Evolutionary conservation across 2,329 filamentous ascomycete species (phyloP).

Genomic region (Aspergillus sp.): DNA sequence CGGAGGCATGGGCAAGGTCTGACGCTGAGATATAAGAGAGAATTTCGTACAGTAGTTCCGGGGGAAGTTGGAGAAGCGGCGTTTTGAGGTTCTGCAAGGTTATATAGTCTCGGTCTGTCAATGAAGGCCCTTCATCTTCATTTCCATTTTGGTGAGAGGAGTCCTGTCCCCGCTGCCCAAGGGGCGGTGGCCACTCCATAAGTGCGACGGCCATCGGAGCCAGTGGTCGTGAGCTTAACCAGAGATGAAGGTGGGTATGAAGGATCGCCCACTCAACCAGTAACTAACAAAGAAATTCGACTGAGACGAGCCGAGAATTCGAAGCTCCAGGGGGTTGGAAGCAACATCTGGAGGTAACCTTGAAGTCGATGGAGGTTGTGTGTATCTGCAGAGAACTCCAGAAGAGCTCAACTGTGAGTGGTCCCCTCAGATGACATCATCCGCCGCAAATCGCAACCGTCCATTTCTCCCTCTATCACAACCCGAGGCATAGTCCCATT

Average conservation of each 20-base stretch:
- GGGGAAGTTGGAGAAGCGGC: constrained; percentile 56
- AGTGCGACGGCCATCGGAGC: constrained; percentile 12
- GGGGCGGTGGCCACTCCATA: constrained; percentile 9
- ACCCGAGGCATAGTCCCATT: neutral
- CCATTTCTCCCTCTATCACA: neutral
- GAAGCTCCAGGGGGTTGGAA: neutral
- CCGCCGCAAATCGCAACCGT: neutral
- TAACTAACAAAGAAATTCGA: neutral
- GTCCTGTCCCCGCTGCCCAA: constrained; percentile 9
- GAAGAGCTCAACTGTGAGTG: constrained; percentile 4
- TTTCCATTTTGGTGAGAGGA: neutral
- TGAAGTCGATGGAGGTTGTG: neutral
- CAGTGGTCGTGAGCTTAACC: neutral
- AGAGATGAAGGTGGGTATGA: neutral
- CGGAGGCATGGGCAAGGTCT: constrained; percentile 62
- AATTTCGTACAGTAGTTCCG: constrained; percentile 74
- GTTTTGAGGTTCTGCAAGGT: constrained; percentile 9
- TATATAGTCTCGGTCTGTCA: constrained; percentile 1
- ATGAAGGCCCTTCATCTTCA: neutral
- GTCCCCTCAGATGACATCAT: constrained; percentile 14
- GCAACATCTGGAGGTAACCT: constrained; percentile 1
- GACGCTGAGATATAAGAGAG: constrained; percentile 63
- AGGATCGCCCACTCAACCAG: neutral
- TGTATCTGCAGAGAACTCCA: neutral
- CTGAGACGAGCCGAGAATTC: neutral